These are phyloP conservation scores for Sisymbrium irio DNA, from an alignment of 345 rosid genomes.

Conservation along the genomic window DNA sequence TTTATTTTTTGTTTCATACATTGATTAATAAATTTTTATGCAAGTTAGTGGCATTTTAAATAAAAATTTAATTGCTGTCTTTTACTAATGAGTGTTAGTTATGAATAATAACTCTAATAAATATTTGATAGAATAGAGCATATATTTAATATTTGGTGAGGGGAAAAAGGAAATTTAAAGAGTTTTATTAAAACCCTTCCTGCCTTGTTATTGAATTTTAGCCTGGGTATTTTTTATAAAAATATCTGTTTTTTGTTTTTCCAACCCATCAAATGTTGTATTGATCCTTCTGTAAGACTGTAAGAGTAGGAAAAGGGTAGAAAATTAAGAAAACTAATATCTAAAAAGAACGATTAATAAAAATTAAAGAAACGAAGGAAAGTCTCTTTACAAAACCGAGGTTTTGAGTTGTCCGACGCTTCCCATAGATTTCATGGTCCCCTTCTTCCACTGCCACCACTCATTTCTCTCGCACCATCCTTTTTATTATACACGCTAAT, in stretches of 20 bases:
- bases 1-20: background rate
- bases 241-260: background rate
- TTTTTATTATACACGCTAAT: constrained; percentile 22
- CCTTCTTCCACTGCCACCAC: constrained; percentile 37
- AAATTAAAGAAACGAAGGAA: constrained; percentile 5
- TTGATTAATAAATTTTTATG: background rate
- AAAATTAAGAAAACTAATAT: background rate
- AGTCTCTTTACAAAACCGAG: constrained; percentile 36
- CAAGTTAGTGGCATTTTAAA: background rate
- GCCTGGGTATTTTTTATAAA: background rate
- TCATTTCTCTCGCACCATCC: constrained; percentile 39
- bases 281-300: background rate
- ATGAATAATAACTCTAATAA: too few species aligned
- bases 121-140: too few species aligned
- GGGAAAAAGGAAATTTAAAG: background rate
- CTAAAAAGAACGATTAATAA: background rate
- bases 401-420: constrained; percentile 37
- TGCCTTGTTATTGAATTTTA: background rate
- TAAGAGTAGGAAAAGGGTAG: background rate
- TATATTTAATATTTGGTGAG: too few species aligned
- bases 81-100: too few species aligned
- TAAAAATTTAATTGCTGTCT: too few species aligned
- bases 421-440: constrained; percentile 41
- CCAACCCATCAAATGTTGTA: background rate
- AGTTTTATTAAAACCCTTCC: background rate